Evolutionary conservation across 2,329 filamentous ascomycete species (phyloP).

Genomic region (Botrytis pseudocinerea): DNA sequence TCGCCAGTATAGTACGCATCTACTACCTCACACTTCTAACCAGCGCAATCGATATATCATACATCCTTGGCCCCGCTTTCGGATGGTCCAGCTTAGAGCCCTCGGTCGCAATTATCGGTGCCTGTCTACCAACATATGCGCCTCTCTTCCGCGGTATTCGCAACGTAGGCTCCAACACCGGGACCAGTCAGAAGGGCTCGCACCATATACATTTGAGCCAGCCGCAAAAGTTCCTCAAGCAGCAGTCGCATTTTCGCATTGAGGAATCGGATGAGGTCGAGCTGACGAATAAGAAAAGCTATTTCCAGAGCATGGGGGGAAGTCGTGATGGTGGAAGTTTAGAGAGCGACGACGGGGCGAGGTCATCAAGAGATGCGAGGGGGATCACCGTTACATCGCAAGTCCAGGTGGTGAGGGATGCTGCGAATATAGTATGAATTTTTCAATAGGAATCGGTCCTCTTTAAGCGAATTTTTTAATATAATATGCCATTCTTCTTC

Average conservation of each 20-base stretch:
- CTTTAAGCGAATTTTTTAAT: neutral
- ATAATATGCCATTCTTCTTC: neutral
- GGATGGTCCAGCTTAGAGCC: slow-evolving; percentile 14
- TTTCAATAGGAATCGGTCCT: neutral
- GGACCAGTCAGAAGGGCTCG: neutral
- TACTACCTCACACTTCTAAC: slow-evolving; percentile 3
- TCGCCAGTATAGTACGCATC: slow-evolving; percentile 19
- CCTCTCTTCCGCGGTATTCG: slow-evolving; percentile 15
- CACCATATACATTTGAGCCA: slow-evolving; percentile 9
- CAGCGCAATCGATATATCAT: slow-evolving; percentile 8
- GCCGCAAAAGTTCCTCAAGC: slow-evolving; percentile 7
- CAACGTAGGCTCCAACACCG: neutral
- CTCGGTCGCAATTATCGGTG: neutral
- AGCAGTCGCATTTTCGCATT: slow-evolving; percentile 12
- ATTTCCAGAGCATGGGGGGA: slow-evolving; percentile 11
- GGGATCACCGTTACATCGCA: slow-evolving; percentile 13
- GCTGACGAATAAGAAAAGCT: slow-evolving; percentile 9
- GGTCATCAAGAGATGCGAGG: neutral
- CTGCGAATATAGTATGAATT: neutral
- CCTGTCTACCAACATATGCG: slow-evolving; percentile 17
- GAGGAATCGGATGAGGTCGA: slow-evolving; percentile 11
- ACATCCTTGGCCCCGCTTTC: slow-evolving; percentile 14
- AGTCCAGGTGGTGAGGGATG: slow-evolving; percentile 6
- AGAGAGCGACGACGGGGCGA: slow-evolving; percentile 1
- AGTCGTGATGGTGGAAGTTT: slow-evolving; percentile 7